These are phyloP conservation scores for Suillus hirtellus DNA, from an alignment of 768 basidiomycete species.

Conservation along the genomic window DNA sequence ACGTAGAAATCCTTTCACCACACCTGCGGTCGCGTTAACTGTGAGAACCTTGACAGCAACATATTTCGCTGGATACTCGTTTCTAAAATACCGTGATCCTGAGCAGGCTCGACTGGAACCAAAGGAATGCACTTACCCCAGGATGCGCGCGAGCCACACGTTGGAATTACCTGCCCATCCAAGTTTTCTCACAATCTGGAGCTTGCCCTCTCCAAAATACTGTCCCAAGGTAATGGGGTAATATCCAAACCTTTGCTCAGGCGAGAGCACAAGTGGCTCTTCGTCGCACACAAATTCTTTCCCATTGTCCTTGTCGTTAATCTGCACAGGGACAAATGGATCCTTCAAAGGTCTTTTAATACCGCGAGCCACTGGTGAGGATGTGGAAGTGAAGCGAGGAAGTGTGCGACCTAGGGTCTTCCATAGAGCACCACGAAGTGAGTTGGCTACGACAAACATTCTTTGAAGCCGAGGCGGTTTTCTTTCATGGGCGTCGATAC, in stretches of 20 bases:
- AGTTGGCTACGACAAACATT: not conserved
- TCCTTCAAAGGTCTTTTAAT: not conserved
- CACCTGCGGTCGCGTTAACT: not conserved
- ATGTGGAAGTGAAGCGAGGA: not conserved
- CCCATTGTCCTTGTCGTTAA: not conserved
- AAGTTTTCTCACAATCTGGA: slow-evolving; percentile 1
- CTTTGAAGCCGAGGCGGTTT: not conserved
- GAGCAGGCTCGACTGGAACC: not conserved
- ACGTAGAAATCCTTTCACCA: not conserved
- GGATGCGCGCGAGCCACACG: slow-evolving; percentile 7
- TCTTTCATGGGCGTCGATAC: not conserved
- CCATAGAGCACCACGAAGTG: not conserved
- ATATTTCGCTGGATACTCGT: not conserved
- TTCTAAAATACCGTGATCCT: not conserved
- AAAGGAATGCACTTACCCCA: not conserved
- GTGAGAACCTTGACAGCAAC: slow-evolving; percentile 5
- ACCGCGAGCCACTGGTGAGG: not conserved
- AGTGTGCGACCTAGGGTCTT: not conserved
- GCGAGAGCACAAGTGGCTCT: not conserved
- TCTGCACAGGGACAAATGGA: not conserved
- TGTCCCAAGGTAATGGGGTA: not conserved
- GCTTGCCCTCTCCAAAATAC: not conserved
- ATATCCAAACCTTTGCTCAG: not conserved
- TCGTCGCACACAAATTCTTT: not conserved
- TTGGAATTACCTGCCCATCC: slow-evolving; percentile 6